phyloP scores from a whole-genome alignment of 805 yeast species.

The Saccharomycopsis sp. region DNA sequence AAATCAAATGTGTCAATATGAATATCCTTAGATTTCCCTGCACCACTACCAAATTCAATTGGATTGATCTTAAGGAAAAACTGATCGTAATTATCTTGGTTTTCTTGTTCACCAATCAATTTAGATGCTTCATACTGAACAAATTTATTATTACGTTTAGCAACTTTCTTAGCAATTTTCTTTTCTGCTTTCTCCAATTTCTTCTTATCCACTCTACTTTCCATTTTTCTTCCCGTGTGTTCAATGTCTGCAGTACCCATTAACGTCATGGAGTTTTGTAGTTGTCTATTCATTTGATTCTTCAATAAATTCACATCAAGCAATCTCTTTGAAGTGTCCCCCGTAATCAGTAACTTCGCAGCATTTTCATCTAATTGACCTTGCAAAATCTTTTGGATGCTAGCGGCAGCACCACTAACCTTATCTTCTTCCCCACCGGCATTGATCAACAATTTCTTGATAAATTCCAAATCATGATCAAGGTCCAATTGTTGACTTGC shows the following conservation, averaged over 20 bases:
- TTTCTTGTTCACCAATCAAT: constrained; percentile 54
- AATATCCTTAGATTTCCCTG: constrained; percentile 97
- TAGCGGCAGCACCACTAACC: constrained; percentile 41
- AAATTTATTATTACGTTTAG: constrained; percentile 73
- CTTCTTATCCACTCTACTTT: constrained; percentile 91
- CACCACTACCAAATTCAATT: constrained; percentile 76
- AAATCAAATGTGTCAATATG: constrained; percentile 88
- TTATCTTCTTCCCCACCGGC: constrained; percentile 74
- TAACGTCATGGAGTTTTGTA: constrained; percentile 67
- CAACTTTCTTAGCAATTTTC: constrained; percentile 95
- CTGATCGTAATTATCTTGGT: constrained; percentile 77
- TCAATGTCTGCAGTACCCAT: constrained; percentile 83
- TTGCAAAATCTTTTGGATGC: constrained; percentile 41
- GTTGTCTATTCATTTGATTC: constrained; percentile 55
- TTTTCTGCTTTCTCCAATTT: constrained; percentile 96
- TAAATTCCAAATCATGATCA: constrained; percentile 57
- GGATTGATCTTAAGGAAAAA: constrained; percentile 96
- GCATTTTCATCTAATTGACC: constrained; percentile 57
- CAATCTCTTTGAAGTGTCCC: constrained; percentile 83
- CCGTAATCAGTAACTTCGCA: constrained; percentile 69
- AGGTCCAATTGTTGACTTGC: constrained; percentile 65
- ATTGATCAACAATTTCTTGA: constrained; percentile 56
- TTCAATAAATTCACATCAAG: constrained; percentile 69
- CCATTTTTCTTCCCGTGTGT: constrained; percentile 85
- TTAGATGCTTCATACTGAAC: constrained; percentile 93